Percentiles rank a stretch among this genome's conserved stretches.
phyloP scores from a whole-genome alignment of 2,329 filamentous ascomycete species.

The Waltergamsia citrina region DNA sequence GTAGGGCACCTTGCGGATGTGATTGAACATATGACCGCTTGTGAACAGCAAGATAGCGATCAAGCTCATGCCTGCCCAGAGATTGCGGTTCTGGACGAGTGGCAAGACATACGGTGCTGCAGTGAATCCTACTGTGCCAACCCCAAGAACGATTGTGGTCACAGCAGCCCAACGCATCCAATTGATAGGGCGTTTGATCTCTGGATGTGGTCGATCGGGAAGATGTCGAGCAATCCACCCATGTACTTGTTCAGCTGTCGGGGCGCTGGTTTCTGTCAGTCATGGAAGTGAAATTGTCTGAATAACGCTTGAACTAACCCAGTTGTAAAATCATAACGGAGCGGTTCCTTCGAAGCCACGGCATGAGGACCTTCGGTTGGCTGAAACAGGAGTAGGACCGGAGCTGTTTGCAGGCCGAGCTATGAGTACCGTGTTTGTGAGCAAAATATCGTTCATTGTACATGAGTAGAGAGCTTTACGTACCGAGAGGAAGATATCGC shows the following conservation, averaged over 20 bases:
- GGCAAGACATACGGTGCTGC: constrained; percentile 73
- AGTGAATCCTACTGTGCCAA: constrained; percentile 58
- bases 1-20: constrained; percentile 93
- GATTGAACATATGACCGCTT: constrained; percentile 98
- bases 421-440: constrained; percentile 23
- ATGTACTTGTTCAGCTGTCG: constrained; percentile 69
- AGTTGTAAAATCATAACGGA: constrained; percentile 75
- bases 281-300: neutral
- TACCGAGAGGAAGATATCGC: constrained; percentile 80
- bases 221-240: constrained; percentile 72
- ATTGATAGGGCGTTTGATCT: constrained; percentile 79
- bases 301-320: constrained; percentile 49
- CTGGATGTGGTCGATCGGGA: constrained; percentile 66
- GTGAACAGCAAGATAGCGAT: constrained; percentile 88
- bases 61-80: constrained; percentile 87
- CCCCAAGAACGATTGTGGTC: constrained; percentile 60
- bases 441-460: neutral
- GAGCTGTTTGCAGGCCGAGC: constrained; percentile 90
- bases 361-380: constrained; percentile 78
- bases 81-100: constrained; percentile 76
- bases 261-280: constrained; percentile 56
- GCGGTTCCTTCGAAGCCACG: constrained; percentile 54
- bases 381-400: constrained; percentile 78
- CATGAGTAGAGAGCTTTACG: constrained; percentile 10
- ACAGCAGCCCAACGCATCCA: constrained; percentile 65